Evolutionary conservation across 108 stramenopile genomes (phyloP).

Genomic region (Cylindrotheca closterium): DNA sequence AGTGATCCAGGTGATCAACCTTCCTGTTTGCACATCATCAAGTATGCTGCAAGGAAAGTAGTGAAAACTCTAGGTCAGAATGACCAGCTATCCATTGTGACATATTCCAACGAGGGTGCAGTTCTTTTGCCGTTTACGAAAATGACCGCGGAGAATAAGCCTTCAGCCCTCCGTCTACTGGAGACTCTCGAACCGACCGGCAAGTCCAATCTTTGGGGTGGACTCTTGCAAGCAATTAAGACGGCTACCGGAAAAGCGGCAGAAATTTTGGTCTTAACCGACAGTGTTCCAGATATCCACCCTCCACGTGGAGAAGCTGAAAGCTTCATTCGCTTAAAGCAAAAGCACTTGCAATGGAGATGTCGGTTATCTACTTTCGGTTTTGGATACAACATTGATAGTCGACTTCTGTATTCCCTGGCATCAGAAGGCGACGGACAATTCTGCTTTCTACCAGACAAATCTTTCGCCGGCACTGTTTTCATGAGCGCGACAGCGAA

Average conservation of each 20-base stretch:
- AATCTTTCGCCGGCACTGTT: constrained; percentile 34
- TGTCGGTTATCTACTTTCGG: constrained; percentile 34
- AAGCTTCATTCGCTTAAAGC: constrained; percentile 21
- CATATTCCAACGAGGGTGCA: background rate
- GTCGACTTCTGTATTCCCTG: constrained; percentile 15
- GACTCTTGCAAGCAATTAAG: background rate
- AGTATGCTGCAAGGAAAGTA: background rate
- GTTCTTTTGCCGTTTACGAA: background rate
- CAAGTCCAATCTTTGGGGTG: background rate
- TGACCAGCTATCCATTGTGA: background rate
- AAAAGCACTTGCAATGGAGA: constrained; percentile 3
- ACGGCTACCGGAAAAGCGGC: background rate
- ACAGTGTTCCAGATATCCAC: constrained; percentile 34
- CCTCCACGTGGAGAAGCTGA: constrained; percentile 43
- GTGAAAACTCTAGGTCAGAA: background rate
- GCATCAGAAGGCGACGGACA: constrained; percentile 22
- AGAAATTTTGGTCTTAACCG: background rate
- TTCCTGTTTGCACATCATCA: background rate
- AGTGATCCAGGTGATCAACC: constrained; percentile 22
- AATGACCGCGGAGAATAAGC: background rate
- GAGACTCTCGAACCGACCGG: background rate
- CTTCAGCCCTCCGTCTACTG: background rate
- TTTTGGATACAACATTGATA: constrained; percentile 34
- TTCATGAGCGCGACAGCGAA: constrained; percentile 18
- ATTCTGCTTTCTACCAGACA: constrained; percentile 40